A percentile compares a stretch with the other conserved stretches of the same genome.
Conservation (phyloP, 2,329 filamentous ascomycete genomes). For the Byssothecium circinans region DNA sequence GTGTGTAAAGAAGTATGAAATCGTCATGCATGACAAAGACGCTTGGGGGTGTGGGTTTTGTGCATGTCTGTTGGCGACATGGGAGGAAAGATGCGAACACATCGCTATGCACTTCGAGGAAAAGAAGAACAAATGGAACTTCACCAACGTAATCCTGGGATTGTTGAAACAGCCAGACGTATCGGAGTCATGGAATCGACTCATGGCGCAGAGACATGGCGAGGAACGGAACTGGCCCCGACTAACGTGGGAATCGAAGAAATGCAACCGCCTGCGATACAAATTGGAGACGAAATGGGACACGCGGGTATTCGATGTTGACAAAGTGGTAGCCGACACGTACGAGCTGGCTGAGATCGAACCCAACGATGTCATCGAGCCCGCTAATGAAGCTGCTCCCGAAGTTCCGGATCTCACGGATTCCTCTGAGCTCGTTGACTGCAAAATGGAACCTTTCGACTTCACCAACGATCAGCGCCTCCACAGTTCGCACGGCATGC, state of each 20-base stretch:
- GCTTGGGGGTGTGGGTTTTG: constrained; percentile 72
- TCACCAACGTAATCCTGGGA: constrained; percentile 68
- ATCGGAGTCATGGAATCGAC: constrained; percentile 62
- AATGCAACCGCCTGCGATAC: constrained; percentile 64
- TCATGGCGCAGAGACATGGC: constrained; percentile 57
- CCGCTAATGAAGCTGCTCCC: constrained; percentile 22
- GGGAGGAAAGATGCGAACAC: constrained; percentile 69
- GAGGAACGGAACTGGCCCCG: constrained; percentile 53
- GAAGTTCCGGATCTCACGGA: constrained; percentile 30
- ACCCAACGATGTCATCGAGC: constrained; percentile 28
- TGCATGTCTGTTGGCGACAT: constrained; percentile 62
- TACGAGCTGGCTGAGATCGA: constrained; percentile 55
- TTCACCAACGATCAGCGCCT: constrained; percentile 30
- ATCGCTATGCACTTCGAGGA: constrained; percentile 69
- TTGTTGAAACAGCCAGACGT: constrained; percentile 67
- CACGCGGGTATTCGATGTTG: constrained; percentile 55
- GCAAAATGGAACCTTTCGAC: constrained; percentile 39
- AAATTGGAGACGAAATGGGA: constrained; percentile 66
- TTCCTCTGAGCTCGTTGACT: constrained; percentile 38
- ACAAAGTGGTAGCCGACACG: constrained; percentile 60
- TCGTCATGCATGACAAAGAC: constrained; percentile 62
- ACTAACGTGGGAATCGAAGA: constrained; percentile 65
- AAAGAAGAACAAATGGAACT: constrained; percentile 66
- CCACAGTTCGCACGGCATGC: constrained; percentile 34
- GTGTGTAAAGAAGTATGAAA: constrained; percentile 44